These are phyloP conservation scores for Eimeria maxima DNA, from an alignment of 169 alveolate species.

Conservation along the genomic window DNA sequence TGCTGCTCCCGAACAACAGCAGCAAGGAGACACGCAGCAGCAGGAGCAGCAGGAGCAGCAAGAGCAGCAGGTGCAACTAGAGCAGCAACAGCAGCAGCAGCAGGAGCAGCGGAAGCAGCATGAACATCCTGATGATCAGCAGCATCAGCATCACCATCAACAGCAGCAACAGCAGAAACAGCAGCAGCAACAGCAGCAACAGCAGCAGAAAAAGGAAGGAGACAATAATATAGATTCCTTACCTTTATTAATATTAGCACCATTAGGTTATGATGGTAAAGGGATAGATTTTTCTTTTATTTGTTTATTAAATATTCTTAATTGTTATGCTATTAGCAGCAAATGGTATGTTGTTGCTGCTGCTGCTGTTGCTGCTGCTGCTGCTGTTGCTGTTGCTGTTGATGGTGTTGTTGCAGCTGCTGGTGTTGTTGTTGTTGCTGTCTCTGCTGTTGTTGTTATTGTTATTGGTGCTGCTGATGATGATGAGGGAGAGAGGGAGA, in stretches of 20 bases:
- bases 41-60: constrained; percentile 25
- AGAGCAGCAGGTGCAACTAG: not conserved
- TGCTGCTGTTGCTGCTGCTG: too few species aligned
- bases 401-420: too few species aligned
- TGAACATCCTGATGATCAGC: not conserved
- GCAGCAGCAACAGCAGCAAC: constrained; percentile 27
- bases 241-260: constrained; percentile 47
- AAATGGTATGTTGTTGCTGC: too few species aligned
- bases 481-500: too few species aligned
- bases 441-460: too few species aligned
- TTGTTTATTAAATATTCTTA: not conserved
- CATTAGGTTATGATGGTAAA: constrained; percentile 8
- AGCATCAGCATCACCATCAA: not conserved
- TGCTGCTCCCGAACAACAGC: not conserved
- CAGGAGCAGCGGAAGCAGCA: not conserved
- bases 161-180: not conserved
- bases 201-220: not conserved
- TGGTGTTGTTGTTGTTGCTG: too few species aligned
- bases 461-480: too few species aligned
- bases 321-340: constrained; percentile 4
- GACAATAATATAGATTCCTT: not conserved
- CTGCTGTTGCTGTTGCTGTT: too few species aligned
- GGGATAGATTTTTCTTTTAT: not conserved
- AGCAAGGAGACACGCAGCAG: not conserved
- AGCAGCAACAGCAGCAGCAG: not conserved